Percentiles rank a stretch among this genome's conserved stretches.
Evolutionary conservation across 140 eudicot species (phyloP).

Genomic region (Senecio squalidus): DNA sequence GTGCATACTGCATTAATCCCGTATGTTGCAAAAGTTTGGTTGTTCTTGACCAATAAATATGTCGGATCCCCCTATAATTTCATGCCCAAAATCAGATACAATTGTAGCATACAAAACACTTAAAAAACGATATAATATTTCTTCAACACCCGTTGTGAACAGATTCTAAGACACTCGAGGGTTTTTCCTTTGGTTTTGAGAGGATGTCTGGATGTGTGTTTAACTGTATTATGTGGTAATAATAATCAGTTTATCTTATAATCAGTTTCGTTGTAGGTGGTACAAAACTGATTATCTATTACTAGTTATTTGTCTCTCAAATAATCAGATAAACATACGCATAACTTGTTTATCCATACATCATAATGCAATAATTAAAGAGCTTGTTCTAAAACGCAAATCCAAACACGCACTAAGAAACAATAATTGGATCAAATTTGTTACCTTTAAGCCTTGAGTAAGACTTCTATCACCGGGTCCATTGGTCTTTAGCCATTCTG

Average conservation of each 20-base stretch:
- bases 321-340: not conserved
- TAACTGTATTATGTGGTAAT: too few species aligned
- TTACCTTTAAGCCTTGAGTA: constrained; percentile 79
- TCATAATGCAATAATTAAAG: not conserved
- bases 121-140: not conserved
- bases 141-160: not conserved
- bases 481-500: constrained; percentile 72
- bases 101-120: not conserved
- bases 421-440: not conserved
- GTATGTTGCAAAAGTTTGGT: constrained; percentile 59
- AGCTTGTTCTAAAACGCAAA: not conserved
- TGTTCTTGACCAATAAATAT: constrained; percentile 80
- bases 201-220: too few species aligned
- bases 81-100: not conserved
- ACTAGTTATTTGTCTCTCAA: too few species aligned
- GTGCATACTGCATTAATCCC: constrained; percentile 91
- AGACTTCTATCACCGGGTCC: constrained; percentile 80
- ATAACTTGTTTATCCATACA: not conserved
- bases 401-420: not conserved
- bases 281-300: not conserved
- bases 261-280: not conserved
- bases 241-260: not conserved
- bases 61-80: constrained; percentile 82
- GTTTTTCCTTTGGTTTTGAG: too few species aligned
- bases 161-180: too few species aligned